Evolutionary conservation across 306 rosid species (phyloP), one percentile per base, ranked within the genome.

Genomic region (Carpinus fangiana): DNA sequence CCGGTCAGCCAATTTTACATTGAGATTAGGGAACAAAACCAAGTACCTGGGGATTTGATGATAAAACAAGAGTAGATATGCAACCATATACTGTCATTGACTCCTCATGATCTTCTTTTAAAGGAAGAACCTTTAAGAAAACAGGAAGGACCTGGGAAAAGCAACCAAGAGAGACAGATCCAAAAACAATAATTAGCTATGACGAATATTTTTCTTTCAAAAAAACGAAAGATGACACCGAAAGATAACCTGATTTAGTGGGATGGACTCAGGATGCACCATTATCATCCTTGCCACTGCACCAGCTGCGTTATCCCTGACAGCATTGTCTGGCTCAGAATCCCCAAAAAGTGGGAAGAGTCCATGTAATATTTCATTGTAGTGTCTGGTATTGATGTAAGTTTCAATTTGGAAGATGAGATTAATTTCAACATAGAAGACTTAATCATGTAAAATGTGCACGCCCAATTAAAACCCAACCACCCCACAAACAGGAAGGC

Each of bases 211-310:
- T 46, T 8, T 50, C 34, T 7, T 50, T 20, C 38, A 43, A 16
- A 66, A 10, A 7, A 26, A 31, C 20, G 74, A 70, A 45, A 57
- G 38, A 81, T 64, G 66, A 70, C 78, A 76, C 65, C 52, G 28
- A 18, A 28, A 72, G 26, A 76, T 54, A 77, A 90, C 99, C 98
- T 96, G 97, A 84, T 89, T 91, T 81, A 96, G 84, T 70, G 98
- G 99, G 70, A 96, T 80, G 74, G 94, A 81, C 84, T 96, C 98
- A 7, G 97, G 97, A 73, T 96, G 98, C 69, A 91, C 97, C 97
- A 96, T 91, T 84, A 96, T 93, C 99, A 96, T 93, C 84, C 97
- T 91, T 72, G 99, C 99, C 73, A 96, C 94, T 51, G 98, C 98
- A 78, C 99, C 99, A 79, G 99, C 98, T 13, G 98, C 98, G 70